Conservation (phyloP, 257 asterid genomes). For the Ilex aquifolium region DNA sequence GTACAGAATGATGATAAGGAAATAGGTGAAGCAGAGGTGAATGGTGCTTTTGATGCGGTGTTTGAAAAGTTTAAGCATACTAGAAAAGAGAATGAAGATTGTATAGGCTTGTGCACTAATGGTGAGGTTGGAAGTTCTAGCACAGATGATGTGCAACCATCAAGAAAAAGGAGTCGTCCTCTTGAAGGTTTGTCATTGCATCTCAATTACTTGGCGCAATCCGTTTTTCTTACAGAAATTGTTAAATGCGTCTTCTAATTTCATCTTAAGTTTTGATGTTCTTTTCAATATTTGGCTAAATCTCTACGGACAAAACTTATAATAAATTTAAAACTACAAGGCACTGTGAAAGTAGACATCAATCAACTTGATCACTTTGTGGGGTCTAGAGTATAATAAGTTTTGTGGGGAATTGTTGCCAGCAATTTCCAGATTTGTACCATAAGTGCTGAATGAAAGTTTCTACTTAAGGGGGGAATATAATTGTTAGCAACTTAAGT, state of each 20-base stretch:
- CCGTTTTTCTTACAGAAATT: background rate
- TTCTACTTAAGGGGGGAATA: too few relatives aligned
- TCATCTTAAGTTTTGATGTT: background rate
- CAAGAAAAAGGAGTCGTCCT: conserved; percentile 39
- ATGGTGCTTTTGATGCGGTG: conserved; percentile 36
- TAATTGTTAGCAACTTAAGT: too few relatives aligned
- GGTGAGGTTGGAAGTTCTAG: conserved; percentile 14
- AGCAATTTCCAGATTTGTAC: too few relatives aligned
- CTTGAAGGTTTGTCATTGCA: conserved; percentile 32
- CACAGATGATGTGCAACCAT: conserved; percentile 9
- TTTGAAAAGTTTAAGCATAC: conserved; percentile 51
- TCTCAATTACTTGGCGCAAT: background rate
- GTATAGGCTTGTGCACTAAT: conserved; percentile 5
- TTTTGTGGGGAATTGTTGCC: too few relatives aligned
- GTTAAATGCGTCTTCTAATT: background rate
- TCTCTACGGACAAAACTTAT: too few relatives aligned
- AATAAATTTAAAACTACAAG: too few relatives aligned
- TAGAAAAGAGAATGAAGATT: conserved; percentile 15
- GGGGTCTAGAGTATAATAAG: too few relatives aligned
- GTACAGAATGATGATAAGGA: conserved; percentile 18
- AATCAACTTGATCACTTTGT: too few relatives aligned
- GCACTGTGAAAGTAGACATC: too few relatives aligned
- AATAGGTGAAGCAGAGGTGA: conserved; percentile 23
- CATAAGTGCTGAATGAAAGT: too few relatives aligned
- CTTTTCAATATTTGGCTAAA: too few relatives aligned